Evolutionary conservation across 257 asterid species (phyloP).

Genomic region (Handroanthus guayacan): DNA sequence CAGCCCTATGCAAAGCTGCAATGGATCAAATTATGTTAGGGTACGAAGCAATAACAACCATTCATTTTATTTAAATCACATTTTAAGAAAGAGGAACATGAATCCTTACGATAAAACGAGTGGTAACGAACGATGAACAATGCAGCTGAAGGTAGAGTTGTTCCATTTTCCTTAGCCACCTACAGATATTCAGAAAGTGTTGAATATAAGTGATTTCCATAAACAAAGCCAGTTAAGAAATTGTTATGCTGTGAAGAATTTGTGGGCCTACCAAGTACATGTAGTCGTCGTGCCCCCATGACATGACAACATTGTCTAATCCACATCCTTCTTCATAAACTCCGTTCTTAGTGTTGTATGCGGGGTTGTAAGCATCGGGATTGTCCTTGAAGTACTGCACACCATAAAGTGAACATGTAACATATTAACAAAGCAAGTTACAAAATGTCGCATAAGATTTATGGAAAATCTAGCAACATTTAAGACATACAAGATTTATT

Average conservation of each 20-base stretch:
- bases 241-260: neutral
- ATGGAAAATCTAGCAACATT: neutral
- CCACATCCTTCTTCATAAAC: conserved; percentile 51
- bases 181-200: neutral
- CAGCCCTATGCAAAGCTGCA: conserved; percentile 49
- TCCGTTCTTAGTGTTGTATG: conserved; percentile 53
- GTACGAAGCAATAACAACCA: too few species aligned
- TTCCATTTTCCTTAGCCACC: conserved; percentile 56
- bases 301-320: conserved; percentile 51
- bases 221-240: neutral
- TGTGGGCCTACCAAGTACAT: conserved; percentile 51
- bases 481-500: neutral
- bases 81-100: too few species aligned
- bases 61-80: too few species aligned
- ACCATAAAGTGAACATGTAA: neutral
- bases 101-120: conserved; percentile 51
- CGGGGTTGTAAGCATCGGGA: conserved; percentile 44
- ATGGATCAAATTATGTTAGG: neutral
- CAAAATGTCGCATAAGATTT: neutral
- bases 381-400: conserved; percentile 51
- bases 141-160: conserved; percentile 55
- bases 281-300: conserved; percentile 65
- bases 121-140: conserved; percentile 55
- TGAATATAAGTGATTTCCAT: neutral
- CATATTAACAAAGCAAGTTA: too few species aligned